These are phyloP conservation scores for Sedum album DNA, from an alignment of 164 flowering plant genomes.

Conservation along the genomic window DNA sequence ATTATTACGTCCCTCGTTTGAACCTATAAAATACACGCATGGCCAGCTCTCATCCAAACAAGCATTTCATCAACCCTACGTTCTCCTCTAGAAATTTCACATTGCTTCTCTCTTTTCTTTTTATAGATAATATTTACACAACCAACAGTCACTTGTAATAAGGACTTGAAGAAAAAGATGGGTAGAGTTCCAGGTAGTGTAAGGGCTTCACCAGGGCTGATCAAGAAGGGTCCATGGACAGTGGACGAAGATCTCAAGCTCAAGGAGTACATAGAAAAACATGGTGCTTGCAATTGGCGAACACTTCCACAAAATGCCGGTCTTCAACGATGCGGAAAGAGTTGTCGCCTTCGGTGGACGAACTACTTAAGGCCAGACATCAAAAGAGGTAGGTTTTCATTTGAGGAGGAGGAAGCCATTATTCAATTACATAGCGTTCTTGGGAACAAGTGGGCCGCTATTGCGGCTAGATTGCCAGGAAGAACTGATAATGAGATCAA, in stretches of 20 bases:
- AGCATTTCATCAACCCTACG: not conserved
- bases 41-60: not conserved
- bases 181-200: not conserved
- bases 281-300: not conserved
- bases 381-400: conserved; percentile 68
- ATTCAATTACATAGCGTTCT: conserved; percentile 63
- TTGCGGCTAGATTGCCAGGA: conserved; percentile 86
- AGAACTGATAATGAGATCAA: conserved; percentile 90
- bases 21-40: not conserved
- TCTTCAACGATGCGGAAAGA: conserved; percentile 75
- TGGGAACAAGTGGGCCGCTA: conserved; percentile 89
- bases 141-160: not conserved
- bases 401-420: conserved; percentile 72
- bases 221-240: conserved; percentile 3
- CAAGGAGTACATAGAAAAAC: not conserved
- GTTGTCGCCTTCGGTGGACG: conserved; percentile 75
- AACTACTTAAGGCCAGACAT: conserved; percentile 77
- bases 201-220: not conserved
- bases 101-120: not conserved
- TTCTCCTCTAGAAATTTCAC: not conserved
- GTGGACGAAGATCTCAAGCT: not conserved
- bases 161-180: not conserved
- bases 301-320: conserved; percentile 21
- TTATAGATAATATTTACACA: not conserved
- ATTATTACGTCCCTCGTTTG: not conserved